Conservation (phyloP, 306 rosid species). For the Castanopsis chinensis region DNA sequence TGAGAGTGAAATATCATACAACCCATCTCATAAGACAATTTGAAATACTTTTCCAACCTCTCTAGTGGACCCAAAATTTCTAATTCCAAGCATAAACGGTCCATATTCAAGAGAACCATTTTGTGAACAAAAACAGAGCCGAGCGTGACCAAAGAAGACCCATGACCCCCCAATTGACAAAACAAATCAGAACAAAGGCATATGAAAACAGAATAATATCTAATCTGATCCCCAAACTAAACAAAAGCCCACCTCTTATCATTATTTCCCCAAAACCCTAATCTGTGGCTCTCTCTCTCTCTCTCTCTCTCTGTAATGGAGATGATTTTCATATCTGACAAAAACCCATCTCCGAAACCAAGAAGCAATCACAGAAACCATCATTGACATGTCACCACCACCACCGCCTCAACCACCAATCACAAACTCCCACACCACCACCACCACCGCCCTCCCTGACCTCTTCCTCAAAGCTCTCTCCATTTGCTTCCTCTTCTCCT, state of each 20-base stretch:
- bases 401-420: slow-evolving; percentile 49
- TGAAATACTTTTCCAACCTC: no score
- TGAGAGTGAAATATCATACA: no score
- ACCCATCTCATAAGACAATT: no score
- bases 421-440: slow-evolving; percentile 29
- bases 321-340: not conserved
- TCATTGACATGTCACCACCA: slow-evolving; percentile 37
- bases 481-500: slow-evolving; percentile 59
- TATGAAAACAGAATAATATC: no score
- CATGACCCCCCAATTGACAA: no score
- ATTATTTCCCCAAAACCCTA: not conserved
- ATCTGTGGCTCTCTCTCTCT: not conserved
- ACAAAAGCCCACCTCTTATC: slow-evolving; percentile 11
- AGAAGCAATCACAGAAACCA: not conserved
- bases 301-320: slow-evolving; percentile 23
- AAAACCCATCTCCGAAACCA: not conserved
- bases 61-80: no score
- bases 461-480: slow-evolving; percentile 65
- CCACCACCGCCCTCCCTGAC: slow-evolving; percentile 45
- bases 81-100: no score
- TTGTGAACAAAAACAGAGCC: no score
- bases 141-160: no score
- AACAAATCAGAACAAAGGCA: no score
- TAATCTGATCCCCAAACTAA: not conserved
- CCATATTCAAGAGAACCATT: no score